Evolutionary conservation across 2,329 filamentous ascomycete genomes (phyloP).

Genomic region (Setomelanomma holmii): DNA sequence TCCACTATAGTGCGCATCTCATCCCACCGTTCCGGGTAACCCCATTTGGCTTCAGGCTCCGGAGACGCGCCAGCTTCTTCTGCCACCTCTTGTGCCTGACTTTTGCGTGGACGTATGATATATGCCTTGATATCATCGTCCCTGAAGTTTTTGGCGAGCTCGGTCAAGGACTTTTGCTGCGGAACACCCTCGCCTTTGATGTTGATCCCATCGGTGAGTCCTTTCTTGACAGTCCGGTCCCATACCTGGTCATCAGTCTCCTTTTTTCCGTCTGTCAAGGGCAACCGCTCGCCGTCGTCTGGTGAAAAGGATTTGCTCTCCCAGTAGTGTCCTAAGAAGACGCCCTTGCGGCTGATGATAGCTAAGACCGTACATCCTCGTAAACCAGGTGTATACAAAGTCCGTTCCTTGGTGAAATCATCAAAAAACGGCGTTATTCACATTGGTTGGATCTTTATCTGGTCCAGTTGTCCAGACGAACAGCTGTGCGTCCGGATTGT

Average conservation of each 20-base stretch:
- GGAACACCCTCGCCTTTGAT: neutral
- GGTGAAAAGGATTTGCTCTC: slow-evolving; percentile 4
- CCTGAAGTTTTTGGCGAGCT: neutral
- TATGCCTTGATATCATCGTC: slow-evolving; percentile 2
- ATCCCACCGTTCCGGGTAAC: neutral
- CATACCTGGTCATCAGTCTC: neutral
- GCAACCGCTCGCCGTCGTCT: neutral
- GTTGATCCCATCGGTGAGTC: neutral
- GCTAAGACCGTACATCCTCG: slow-evolving; percentile 9
- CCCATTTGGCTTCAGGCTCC: neutral
- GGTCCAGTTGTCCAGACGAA: too few relatives aligned
- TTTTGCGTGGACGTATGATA: neutral
- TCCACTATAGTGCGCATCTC: neutral
- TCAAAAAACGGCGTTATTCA: slow-evolving; percentile 5
- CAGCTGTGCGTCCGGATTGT: too few relatives aligned
- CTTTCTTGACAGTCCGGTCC: neutral
- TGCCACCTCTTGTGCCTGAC: neutral
- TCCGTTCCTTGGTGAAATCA: slow-evolving; percentile 1
- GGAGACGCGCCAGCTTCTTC: neutral
- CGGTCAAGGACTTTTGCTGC: neutral
- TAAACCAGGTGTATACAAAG: neutral
- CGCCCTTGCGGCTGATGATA: slow-evolving; percentile 8
- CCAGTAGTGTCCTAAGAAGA: slow-evolving; percentile 11
- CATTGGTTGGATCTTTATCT: neutral
- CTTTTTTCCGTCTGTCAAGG: neutral